Base-by-base conservation (phyloP, 306 rosid genomes). In the Echinosophora koreensis region DNA sequence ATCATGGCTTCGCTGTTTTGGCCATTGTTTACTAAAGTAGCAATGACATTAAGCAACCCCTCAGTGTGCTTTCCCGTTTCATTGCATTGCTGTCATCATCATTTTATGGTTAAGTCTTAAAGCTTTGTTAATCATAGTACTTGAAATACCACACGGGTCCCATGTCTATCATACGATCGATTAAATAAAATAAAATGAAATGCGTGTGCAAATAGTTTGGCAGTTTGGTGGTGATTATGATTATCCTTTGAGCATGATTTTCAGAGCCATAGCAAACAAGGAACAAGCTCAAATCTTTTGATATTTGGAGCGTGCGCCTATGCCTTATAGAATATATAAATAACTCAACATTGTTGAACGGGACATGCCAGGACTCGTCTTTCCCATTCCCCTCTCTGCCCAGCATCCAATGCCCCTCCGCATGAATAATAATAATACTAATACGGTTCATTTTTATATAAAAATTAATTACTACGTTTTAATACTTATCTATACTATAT, bases 221-320 rank as follows among this genome's bases (percentile, higher is more conserved):
- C 22, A 51, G 5, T 51, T 51, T 51, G 57, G 57, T 18, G 61
- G 34, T 2, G 14, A 22, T 34, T 18, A 18, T 18, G 61, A 18
- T 55, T 18, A 55, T 55, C 41, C 18, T 17, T 30, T 60, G 66
- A 59, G 15, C 80, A 73, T 61, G n/a, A 39, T 50, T 68, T 79
- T 83, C 70, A 61, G 81, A 73, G 78, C 70, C 69, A 34, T 27
- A 6, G 16, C 42, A 49, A 63, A 42, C 39, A 58, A 54, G 22
- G 13, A 73, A 3, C 71, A 17, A 17, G 27, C 30, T 15, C 61
- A 18, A 55, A 55, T 55, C 5, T 17, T 3, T 0, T 55, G 34
- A 55, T 18, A 51, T 51, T 55, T 17, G 5, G 61, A 55, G 61
- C 34, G 0, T 22, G 30, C 16, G 30, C 30, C 51, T 50, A 76